These are phyloP conservation scores for Cutaneotrichosporon cutaneum DNA, from an alignment of 1,284 basidiomycete genomes.

Conservation along the genomic window DNA sequence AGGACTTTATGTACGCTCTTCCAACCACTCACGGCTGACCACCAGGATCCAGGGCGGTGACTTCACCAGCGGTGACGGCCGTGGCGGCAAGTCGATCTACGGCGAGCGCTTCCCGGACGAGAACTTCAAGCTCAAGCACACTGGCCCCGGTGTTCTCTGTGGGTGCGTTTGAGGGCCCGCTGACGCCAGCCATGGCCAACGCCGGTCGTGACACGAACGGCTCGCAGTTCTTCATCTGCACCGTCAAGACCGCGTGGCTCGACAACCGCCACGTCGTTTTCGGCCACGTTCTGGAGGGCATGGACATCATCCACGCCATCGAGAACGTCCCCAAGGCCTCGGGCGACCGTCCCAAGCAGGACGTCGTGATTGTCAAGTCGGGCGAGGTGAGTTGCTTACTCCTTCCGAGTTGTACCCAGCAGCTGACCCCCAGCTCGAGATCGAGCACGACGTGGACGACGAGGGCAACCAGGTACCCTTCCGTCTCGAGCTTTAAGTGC, in stretches of 20 bases:
- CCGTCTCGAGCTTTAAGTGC: slow-evolving; percentile 76
- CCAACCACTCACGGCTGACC: slow-evolving; percentile 6
- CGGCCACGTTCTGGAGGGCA: slow-evolving; percentile 82
- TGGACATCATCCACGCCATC: slow-evolving; percentile 74
- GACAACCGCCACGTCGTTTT: slow-evolving; percentile 69
- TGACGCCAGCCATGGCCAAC: slow-evolving; percentile 75
- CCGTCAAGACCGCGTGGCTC: slow-evolving; percentile 68
- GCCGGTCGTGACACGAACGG: slow-evolving; percentile 59
- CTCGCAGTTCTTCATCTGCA: slow-evolving; percentile 66
- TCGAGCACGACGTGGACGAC: slow-evolving; percentile 63
- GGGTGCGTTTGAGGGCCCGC: slow-evolving; percentile 15
- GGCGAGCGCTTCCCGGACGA: slow-evolving; percentile 63
- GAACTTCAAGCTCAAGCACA: slow-evolving; percentile 90
- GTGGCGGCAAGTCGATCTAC: slow-evolving; percentile 64
- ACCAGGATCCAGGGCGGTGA: slow-evolving; percentile 66
- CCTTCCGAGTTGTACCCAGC: too few relatives aligned
- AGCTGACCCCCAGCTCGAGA: slow-evolving; percentile 57
- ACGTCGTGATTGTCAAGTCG: slow-evolving; percentile 73
- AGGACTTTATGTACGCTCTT: slow-evolving; percentile 62
- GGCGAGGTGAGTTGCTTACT: slow-evolving; percentile 65
- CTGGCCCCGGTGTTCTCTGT: slow-evolving; percentile 73
- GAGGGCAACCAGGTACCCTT: slow-evolving; percentile 84
- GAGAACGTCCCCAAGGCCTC: slow-evolving; percentile 66
- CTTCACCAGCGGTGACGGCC: slow-evolving; percentile 65
- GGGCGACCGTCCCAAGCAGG: slow-evolving; percentile 66